phyloP scores from a whole-genome alignment of 1,139 yeast species.

The Magnusiomyces suaveolens region DNA sequence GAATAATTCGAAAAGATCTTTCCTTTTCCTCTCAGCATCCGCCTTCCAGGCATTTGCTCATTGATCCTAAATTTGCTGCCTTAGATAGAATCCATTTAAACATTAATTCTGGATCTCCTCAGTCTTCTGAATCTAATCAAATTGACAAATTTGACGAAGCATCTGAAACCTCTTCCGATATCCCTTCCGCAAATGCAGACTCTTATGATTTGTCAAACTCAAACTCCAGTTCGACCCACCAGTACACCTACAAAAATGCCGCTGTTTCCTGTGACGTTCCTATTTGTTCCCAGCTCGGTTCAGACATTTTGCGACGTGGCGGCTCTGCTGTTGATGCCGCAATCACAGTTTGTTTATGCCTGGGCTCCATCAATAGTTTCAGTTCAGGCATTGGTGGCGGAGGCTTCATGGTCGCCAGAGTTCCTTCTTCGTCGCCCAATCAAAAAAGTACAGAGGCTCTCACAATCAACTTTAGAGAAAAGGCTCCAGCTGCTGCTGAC shows the following conservation, averaged over 20 bases:
- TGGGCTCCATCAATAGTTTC: conserved; percentile 73
- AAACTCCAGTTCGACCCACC: conserved; percentile 20
- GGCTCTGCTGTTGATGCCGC: conserved; percentile 94
- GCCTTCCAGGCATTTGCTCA: neutral
- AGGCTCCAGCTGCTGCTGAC: conserved; percentile 59
- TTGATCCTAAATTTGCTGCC: neutral
- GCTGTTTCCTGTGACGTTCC: conserved; percentile 75
- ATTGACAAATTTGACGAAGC: neutral
- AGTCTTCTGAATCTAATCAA: neutral
- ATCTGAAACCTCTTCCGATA: neutral
- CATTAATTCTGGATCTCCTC: neutral
- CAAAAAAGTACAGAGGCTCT: conserved; percentile 13
- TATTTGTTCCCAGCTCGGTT: conserved; percentile 61
- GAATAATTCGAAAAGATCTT: neutral
- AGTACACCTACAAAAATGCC: conserved; percentile 23
- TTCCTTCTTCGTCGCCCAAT: conserved; percentile 20
- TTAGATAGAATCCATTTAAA: neutral
- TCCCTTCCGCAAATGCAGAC: neutral
- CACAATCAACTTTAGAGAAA: conserved; percentile 80
- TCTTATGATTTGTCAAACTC: neutral
- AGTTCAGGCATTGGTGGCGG: conserved; percentile 95
- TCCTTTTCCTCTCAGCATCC: neutral
- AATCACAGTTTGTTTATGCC: conserved; percentile 77
- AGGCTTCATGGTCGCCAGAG: conserved; percentile 55
- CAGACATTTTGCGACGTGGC: conserved; percentile 42